Evolutionary conservation across 352 stramenopile genomes (phyloP).

Genomic region (Thalassiosira oceanica): DNA sequence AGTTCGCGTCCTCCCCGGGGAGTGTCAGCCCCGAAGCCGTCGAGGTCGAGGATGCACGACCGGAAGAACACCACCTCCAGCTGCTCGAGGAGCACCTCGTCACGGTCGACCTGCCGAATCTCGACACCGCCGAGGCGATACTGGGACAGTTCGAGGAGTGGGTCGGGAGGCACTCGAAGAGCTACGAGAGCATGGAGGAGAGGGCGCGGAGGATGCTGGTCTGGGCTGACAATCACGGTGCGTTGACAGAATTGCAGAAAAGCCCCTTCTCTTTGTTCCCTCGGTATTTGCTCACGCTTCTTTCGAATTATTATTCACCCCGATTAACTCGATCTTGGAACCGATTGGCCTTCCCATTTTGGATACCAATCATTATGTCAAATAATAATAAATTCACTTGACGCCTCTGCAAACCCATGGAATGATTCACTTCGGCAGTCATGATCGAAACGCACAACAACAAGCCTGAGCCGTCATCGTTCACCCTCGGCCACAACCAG

Average conservation of each 20-base stretch:
- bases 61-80: slow-evolving; percentile 2
- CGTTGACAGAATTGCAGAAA: slow-evolving; percentile 17
- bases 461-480: slow-evolving; percentile 77
- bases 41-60: background rate
- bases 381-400: background rate
- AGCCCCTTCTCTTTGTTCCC: slow-evolving; percentile 2
- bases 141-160: slow-evolving; percentile 32
- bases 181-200: slow-evolving; percentile 26
- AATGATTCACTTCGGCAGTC: slow-evolving; percentile 59
- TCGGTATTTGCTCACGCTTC: too few species aligned
- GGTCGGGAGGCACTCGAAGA: slow-evolving; percentile 20
- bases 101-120: background rate
- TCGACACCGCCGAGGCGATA: slow-evolving; percentile 4
- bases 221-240: slow-evolving; percentile 77
- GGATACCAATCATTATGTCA: too few species aligned
- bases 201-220: slow-evolving; percentile 31
- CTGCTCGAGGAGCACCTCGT: slow-evolving; percentile 3
- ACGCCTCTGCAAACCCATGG: background rate
- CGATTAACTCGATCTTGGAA: too few species aligned
- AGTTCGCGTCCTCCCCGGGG: background rate
- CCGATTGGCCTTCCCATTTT: too few species aligned
- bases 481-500: slow-evolving; percentile 89
- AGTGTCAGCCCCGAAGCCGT: background rate
- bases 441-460: slow-evolving; percentile 84
- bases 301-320: too few species aligned